Evolutionary conservation across 2,329 filamentous ascomycete genomes (phyloP).

Genomic region (Lachnellula willkommii): DNA sequence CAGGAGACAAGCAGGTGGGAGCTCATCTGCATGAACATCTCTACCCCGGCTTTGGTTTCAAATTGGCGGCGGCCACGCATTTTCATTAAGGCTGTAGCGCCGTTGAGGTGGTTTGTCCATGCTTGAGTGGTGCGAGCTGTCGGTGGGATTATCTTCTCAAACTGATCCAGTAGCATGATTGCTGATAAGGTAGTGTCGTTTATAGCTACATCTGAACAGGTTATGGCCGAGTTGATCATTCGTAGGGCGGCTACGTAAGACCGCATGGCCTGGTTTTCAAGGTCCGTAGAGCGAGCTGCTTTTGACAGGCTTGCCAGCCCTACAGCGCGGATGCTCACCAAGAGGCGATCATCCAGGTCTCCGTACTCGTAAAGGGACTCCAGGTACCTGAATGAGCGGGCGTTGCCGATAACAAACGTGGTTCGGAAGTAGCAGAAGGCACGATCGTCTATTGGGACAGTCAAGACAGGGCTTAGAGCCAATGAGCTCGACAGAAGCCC

Average conservation of each 20-base stretch:
- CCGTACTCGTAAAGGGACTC: not conserved
- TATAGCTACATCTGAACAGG: slow-evolving; percentile 40
- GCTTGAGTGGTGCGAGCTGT: slow-evolving; percentile 26
- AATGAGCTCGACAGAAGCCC: not conserved
- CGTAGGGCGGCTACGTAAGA: slow-evolving; percentile 45
- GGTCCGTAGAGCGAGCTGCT: slow-evolving; percentile 25
- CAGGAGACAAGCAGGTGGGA: slow-evolving; percentile 46
- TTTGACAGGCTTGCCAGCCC: slow-evolving; percentile 47
- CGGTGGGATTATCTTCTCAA: slow-evolving; percentile 44
- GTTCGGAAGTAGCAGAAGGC: slow-evolving; percentile 4
- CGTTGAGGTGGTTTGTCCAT: slow-evolving; percentile 48
- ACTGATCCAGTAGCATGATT: slow-evolving; percentile 47
- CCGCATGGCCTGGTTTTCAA: slow-evolving; percentile 42
- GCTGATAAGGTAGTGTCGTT: slow-evolving; percentile 49
- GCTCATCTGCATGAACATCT: slow-evolving; percentile 50
- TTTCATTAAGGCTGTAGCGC: slow-evolving; percentile 43
- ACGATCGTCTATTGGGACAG: not conserved
- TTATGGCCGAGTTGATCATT: slow-evolving; percentile 42
- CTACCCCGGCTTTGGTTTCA: slow-evolving; percentile 39
- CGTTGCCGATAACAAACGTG: slow-evolving; percentile 2
- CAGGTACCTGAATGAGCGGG: slow-evolving; percentile 2
- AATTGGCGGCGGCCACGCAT: slow-evolving; percentile 45
- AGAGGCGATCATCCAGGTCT: not conserved
- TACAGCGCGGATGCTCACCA: slow-evolving; percentile 34
- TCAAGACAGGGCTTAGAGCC: not conserved